Evolutionary conservation across 2,329 filamentous ascomycete genomes (phyloP).

Genomic region (Dendryphion nanum): DNA sequence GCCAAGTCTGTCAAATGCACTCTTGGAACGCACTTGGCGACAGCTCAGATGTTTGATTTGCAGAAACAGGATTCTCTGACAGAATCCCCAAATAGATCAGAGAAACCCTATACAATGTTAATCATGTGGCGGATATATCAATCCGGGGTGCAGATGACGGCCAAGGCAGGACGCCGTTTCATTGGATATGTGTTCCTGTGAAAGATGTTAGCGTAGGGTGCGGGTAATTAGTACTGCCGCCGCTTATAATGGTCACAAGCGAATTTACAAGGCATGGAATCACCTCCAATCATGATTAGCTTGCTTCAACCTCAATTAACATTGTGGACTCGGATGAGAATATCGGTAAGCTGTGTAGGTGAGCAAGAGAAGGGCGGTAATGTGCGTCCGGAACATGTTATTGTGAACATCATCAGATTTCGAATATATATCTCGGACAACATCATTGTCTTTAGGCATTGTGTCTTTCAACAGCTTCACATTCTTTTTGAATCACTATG

Average conservation of each 20-base stretch:
- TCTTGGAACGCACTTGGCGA: no score
- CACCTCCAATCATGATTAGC: constrained; percentile 5
- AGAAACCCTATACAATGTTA: neutral
- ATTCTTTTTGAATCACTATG: constrained; percentile 5
- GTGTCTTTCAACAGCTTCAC: constrained; percentile 2
- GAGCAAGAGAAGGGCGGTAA: constrained; percentile 4
- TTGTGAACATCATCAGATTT: neutral
- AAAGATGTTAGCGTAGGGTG: constrained; percentile 2
- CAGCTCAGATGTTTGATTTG: no score
- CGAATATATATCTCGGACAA: constrained; percentile 4
- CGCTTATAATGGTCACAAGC: constrained; percentile 5
- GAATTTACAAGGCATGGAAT: neutral
- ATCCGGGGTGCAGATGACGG: constrained; percentile 1
- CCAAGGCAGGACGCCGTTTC: constrained; percentile 3
- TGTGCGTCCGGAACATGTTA: neutral
- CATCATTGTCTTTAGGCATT: constrained; percentile 1
- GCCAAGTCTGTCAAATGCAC: no score
- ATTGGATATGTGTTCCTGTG: constrained; percentile 2
- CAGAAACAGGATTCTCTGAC: no score
- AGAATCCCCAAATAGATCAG: neutral
- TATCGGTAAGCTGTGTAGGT: constrained; percentile 6
- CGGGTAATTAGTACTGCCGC: constrained; percentile 9
- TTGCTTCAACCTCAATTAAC: constrained; percentile 4
- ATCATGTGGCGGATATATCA: constrained; percentile 1
- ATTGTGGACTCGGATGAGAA: constrained; percentile 3